Percentiles rank a stretch among this genome's conserved stretches.
These are phyloP conservation scores for Venturia effusa DNA, from an alignment of 2,329 filamentous ascomycete species.

Conservation along the genomic window DNA sequence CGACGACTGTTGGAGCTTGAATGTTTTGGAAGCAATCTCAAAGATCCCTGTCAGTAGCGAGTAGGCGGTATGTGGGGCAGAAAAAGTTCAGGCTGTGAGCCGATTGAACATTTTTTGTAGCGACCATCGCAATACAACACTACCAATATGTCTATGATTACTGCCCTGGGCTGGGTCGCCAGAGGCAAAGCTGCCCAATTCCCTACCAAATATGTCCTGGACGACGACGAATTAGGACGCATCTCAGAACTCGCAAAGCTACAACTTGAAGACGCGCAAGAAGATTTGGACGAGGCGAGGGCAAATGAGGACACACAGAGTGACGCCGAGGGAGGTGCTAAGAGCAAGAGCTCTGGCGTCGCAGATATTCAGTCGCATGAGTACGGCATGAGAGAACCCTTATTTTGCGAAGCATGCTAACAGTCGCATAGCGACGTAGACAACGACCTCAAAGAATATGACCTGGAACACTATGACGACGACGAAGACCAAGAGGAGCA, in stretches of 20 bases:
- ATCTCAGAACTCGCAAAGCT: slow-evolving; percentile 41
- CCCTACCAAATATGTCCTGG: slow-evolving; percentile 38
- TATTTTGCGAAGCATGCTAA: slow-evolving; percentile 9
- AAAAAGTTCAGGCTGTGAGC: not conserved
- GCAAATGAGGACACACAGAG: slow-evolving; percentile 26
- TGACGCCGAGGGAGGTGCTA: slow-evolving; percentile 15
- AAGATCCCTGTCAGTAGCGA: not conserved
- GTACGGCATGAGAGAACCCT: no score
- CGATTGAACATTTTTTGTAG: not conserved
- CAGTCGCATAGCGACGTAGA: slow-evolving; percentile 37
- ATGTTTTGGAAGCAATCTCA: not conserved
- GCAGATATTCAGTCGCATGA: not conserved
- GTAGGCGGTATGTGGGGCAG: not conserved
- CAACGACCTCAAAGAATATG: slow-evolving; percentile 89
- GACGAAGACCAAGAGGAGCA: slow-evolving; percentile 54
- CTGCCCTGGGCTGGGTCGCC: slow-evolving; percentile 42
- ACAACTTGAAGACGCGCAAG: slow-evolving; percentile 71
- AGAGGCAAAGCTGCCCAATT: slow-evolving; percentile 39
- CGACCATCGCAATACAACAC: not conserved
- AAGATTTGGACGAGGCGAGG: slow-evolving; percentile 40
- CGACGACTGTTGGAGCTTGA: not conserved
- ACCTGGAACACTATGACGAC: slow-evolving; percentile 85
- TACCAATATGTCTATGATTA: slow-evolving; percentile 44
- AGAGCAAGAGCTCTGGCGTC: slow-evolving; percentile 13
- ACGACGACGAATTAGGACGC: slow-evolving; percentile 40